A percentile compares a stretch with the other conserved stretches of the same genome.
Evolutionary conservation across 208 protist species (phyloP).

Genomic region (Angomonas ambiguus): DNA sequence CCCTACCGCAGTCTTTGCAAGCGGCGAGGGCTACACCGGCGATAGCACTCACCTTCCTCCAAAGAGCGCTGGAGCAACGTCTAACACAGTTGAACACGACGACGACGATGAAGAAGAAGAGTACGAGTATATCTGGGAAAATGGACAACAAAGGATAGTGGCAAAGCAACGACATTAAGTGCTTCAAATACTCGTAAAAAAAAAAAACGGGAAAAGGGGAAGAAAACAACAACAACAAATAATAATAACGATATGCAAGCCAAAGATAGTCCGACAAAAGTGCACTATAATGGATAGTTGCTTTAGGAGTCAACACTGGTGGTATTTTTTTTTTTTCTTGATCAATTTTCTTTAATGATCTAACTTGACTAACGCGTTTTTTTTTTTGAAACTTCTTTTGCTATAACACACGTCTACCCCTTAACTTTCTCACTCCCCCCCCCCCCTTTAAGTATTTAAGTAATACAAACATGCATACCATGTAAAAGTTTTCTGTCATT

Average conservation of each 20-base stretch:
- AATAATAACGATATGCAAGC: no score
- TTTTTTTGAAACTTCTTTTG: not conserved
- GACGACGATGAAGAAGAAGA: not conserved
- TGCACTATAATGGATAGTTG: no score
- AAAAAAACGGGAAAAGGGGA: no score
- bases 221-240: no score
- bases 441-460: not conserved
- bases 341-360: not conserved
- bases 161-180: constrained; percentile 7
- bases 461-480: no score
- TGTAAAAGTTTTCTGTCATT: no score
- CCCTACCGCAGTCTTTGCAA: no score
- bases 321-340: not conserved
- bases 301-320: no score
- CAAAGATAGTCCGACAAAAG: no score
- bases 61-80: no score
- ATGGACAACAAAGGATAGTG: constrained; percentile 20
- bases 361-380: not conserved
- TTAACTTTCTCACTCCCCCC: not conserved
- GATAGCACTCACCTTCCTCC: not conserved
- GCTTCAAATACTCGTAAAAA: no score
- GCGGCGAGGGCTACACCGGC: not conserved
- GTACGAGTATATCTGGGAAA: not conserved
- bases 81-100: no score
- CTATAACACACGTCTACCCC: not conserved